Conservation (phyloP, 2,329 filamentous ascomycete species). For the Furcasterigmium sp. region DNA sequence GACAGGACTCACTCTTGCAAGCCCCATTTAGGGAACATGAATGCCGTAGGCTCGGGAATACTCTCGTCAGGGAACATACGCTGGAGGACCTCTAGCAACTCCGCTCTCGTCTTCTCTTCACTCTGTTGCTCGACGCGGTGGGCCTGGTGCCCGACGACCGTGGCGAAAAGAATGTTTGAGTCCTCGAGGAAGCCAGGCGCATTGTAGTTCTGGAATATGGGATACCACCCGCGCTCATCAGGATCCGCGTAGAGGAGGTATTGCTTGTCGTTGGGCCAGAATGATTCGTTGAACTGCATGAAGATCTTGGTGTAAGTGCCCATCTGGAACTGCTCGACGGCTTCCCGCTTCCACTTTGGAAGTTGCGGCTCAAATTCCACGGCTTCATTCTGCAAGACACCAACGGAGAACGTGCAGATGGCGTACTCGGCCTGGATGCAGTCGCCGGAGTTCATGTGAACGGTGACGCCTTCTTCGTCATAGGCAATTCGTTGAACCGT, state of each 20-base stretch:
- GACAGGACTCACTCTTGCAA: conserved; percentile 17
- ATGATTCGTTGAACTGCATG: conserved; percentile 61
- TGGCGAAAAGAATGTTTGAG: conserved; percentile 62
- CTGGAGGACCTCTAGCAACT: conserved; percentile 52
- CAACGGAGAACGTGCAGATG: conserved; percentile 62
- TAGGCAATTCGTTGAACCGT: conserved; percentile 51
- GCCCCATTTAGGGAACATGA: conserved; percentile 58
- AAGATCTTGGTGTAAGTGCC: conserved; percentile 72
- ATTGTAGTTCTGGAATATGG: conserved; percentile 60
- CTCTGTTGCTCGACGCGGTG: conserved; percentile 55
- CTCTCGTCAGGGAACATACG: conserved; percentile 54
- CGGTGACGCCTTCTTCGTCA: conserved; percentile 42
- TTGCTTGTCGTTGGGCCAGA: conserved; percentile 48
- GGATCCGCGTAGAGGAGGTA: conserved; percentile 41
- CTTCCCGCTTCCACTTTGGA: conserved; percentile 58
- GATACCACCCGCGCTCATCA: conserved; percentile 35
- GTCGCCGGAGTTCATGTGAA: conserved; percentile 46
- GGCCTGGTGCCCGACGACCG: conserved; percentile 50
- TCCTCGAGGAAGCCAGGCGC: conserved; percentile 51
- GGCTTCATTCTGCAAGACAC: conserved; percentile 58
- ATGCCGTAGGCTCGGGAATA: conserved; percentile 54
- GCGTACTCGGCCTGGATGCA: conserved; percentile 58
- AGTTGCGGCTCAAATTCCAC: conserved; percentile 54
- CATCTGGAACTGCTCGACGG: conserved; percentile 62
- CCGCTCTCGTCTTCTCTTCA: conserved; percentile 49